Percentiles rank a stretch among this genome's conserved stretches.
Evolutionary conservation across 495 filamentous ascomycete species (phyloP).

Genomic region (Penicillium roqueforti): DNA sequence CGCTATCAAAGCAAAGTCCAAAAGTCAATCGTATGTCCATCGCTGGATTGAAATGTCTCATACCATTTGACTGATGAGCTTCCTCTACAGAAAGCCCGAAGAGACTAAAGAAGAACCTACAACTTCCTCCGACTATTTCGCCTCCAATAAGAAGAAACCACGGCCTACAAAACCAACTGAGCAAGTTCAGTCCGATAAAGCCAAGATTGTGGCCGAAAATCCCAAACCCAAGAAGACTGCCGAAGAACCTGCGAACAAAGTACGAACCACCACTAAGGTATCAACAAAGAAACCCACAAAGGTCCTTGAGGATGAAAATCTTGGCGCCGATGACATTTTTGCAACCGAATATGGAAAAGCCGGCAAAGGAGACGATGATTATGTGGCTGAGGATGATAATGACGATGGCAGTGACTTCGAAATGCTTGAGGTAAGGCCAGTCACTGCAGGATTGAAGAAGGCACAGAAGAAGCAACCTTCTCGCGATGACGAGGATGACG

Average conservation of each 20-base stretch:
- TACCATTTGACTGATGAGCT: conserved; percentile 1
- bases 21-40: conserved; percentile 38
- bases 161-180: conserved; percentile 31
- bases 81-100: conserved; percentile 37
- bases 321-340: conserved; percentile 71
- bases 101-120: conserved; percentile 50
- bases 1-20: conserved; percentile 43
- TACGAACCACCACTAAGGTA: conserved; percentile 17
- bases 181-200: conserved; percentile 16
- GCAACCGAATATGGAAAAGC: conserved; percentile 57
- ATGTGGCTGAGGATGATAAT: conserved; percentile 59
- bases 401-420: conserved; percentile 50
- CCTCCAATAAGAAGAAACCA: conserved; percentile 51
- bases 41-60: neutral
- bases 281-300: conserved; percentile 31
- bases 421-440: conserved; percentile 35
- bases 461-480: conserved; percentile 45
- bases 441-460: conserved; percentile 23
- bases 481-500: conserved; percentile 43
- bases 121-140: conserved; percentile 58
- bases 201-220: conserved; percentile 26
- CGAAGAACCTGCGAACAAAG: conserved; percentile 26
- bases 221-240: conserved; percentile 25
- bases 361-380: conserved; percentile 64
- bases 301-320: conserved; percentile 56